Percentiles rank a stretch among this genome's conserved stretches.
These are phyloP conservation scores for Lactarius tabidus DNA, from an alignment of 768 basidiomycete species.

Conservation along the genomic window DNA sequence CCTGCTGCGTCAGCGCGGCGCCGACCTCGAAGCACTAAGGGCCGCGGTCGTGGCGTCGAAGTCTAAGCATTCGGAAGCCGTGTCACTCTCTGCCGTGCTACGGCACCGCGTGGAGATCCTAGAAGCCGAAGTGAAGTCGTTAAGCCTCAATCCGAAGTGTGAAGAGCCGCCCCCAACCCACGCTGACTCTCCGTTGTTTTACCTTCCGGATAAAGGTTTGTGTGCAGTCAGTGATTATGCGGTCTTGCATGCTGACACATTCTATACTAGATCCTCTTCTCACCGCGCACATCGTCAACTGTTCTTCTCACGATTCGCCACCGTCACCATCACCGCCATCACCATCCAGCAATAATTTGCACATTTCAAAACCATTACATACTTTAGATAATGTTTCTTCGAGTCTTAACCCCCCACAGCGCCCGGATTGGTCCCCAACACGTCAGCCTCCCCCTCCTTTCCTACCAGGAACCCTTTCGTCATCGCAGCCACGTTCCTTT, in stretches of 20 bases:
- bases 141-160: neutral
- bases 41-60: neutral
- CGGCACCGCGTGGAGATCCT: conserved; percentile 1
- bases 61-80: neutral
- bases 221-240: neutral
- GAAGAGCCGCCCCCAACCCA: neutral
- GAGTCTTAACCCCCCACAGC: neutral
- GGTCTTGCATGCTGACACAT: neutral
- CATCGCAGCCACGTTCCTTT: neutral
- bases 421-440: neutral
- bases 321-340: neutral
- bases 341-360: neutral
- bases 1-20: neutral
- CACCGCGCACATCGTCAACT: neutral
- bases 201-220: neutral
- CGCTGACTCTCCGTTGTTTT: neutral
- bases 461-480: too few species aligned
- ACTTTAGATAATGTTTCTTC: neutral
- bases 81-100: neutral
- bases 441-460: neutral
- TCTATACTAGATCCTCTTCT: neutral
- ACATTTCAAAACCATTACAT: neutral
- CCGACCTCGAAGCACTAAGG: conserved; percentile 4
- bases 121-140: conserved; percentile 7
- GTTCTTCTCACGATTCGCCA: neutral